phyloP scores from a whole-genome alignment of 192 early-diverging fungal species.

The Backusella sp. region DNA sequence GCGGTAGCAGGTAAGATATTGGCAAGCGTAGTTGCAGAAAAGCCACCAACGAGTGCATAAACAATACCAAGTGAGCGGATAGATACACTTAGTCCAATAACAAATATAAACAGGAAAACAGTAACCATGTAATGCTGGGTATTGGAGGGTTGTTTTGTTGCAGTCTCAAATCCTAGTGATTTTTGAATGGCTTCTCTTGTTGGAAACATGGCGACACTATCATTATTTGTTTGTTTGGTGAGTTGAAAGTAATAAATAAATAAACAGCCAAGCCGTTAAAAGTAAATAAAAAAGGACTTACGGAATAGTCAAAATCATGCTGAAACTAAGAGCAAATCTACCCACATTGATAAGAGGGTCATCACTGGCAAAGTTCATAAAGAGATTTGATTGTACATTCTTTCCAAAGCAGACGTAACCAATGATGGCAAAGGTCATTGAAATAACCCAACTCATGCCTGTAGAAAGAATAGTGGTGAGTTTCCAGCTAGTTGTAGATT shows the following conservation, averaged over 20 bases:
- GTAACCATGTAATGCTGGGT: slow-evolving; percentile 43
- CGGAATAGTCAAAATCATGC: slow-evolving; percentile 61
- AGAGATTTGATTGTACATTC: slow-evolving; percentile 63
- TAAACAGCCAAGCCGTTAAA: neutral
- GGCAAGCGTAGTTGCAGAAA: slow-evolving; percentile 47
- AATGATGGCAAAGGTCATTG: slow-evolving; percentile 59
- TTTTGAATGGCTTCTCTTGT: slow-evolving; percentile 48
- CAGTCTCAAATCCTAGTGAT: slow-evolving; percentile 40
- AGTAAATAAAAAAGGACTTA: slow-evolving; percentile 12
- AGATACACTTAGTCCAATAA: slow-evolving; percentile 34
- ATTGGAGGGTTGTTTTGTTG: slow-evolving; percentile 29
- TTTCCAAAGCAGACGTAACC: slow-evolving; percentile 63
- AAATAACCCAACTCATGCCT: slow-evolving; percentile 45
- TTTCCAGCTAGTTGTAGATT: slow-evolving; percentile 48
- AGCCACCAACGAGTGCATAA: slow-evolving; percentile 48
- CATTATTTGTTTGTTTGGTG: neutral
- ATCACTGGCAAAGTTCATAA: slow-evolving; percentile 61
- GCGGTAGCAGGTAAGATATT: slow-evolving; percentile 45
- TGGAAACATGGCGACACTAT: slow-evolving; percentile 42
- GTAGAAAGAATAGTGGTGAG: slow-evolving; percentile 51
- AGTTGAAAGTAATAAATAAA: neutral
- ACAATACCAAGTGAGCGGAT: slow-evolving; percentile 42
- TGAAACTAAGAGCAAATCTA: slow-evolving; percentile 55
- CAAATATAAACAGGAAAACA: slow-evolving; percentile 34
- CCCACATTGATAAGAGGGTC: slow-evolving; percentile 61